Evolutionary conservation across 208 protist genomes (phyloP), one percentile per base, ranked within the genome.

Genomic region (Porcisia hertigi): DNA sequence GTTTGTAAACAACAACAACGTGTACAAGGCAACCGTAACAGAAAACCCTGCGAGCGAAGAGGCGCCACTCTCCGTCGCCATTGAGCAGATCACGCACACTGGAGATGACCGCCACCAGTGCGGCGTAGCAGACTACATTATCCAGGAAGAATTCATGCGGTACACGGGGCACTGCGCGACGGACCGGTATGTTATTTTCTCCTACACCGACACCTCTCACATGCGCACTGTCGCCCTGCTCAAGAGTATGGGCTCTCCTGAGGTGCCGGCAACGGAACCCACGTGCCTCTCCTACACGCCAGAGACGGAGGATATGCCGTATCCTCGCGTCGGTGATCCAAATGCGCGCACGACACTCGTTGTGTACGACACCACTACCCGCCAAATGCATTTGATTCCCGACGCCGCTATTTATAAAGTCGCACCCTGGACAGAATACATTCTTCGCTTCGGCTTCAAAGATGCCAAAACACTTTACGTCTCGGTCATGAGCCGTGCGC

Each of bases 141-240:
- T 97, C 49, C 96, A 98, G 66, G 96, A 98, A 71, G 96, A 98
- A 74, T 98, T 98, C 71, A 75, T 72, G 63, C 88, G 94, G 39
- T 95, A 90, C 79, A 97, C 92, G 18, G 94, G 92, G 14, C 93
- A 97, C 76, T 96, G 89, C 58, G 84, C 93, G 14, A 92, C 86
- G n/a, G 81, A 84, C n/a, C 75, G 82, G 30, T 88, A 90, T 75
- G 69, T 95, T 23, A 16, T 96, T 16, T 94, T 90, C 79, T 89
- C 81, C 67, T 94, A 93, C 85, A 97, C 82, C 9, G 93, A 97
- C 80, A 85, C 77, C 8, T 82, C 89, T 23, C 87, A 79, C 80
- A 88, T 94, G 80, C 83, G 89, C 12, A 79, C 83, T 11, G 86
- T 95, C 0, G 58, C 84, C 41, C 77, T 95, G 72, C 81, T 94